Evolutionary conservation across 768 basidiomycete species (phyloP), one percentile per base, ranked within the genome.

Genomic region (Termitomyces sp.): DNA sequence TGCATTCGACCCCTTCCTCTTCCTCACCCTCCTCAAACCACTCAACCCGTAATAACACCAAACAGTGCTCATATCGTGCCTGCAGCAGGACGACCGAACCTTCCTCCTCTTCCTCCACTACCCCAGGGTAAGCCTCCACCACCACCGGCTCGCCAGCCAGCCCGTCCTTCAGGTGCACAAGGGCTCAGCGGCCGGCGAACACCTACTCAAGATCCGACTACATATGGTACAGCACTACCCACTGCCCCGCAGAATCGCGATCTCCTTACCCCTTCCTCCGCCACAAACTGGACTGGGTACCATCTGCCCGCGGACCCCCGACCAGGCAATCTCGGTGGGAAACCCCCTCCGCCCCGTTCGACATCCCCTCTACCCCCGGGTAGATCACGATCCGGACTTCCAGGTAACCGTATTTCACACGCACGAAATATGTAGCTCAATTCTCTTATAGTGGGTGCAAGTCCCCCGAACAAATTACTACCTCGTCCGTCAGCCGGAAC

Each of bases 71-170:
- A 76, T 56, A 62, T 72, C 62, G 66, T 74, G 47, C 67, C 76
- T 46, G 59, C 68, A 51, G 62, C 78, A 6, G 57, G 72, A 17
- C 79, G 88, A 10, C 68, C 83, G 2, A 78, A 79, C 55, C 80
- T 86, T 8, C 86, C 87, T 9, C 89, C 88, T 2, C 79, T 88
- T 1, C 88, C 89, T 5, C 90, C 91, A 1, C 81, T 84, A 0
- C 89, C 90, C 1, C 84, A 84, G 40, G 78, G 79, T 2, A 87
- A 88, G 62, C 90, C 89, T 6, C 86, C 86, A 6, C 78, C 71
- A 10, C 82, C 81, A 46, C 76, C 81, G 15, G 55, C 65, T 43
- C 77, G 82, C 29, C 71, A 75, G 15, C 50, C 79, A 37, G 63
- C 71, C 17, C 81, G 81, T 46, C 67, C 60, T 31, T 59, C 66